These are phyloP conservation scores for Physaria fendleri DNA, from an alignment of 345 rosid genomes.

Conservation along the genomic window DNA sequence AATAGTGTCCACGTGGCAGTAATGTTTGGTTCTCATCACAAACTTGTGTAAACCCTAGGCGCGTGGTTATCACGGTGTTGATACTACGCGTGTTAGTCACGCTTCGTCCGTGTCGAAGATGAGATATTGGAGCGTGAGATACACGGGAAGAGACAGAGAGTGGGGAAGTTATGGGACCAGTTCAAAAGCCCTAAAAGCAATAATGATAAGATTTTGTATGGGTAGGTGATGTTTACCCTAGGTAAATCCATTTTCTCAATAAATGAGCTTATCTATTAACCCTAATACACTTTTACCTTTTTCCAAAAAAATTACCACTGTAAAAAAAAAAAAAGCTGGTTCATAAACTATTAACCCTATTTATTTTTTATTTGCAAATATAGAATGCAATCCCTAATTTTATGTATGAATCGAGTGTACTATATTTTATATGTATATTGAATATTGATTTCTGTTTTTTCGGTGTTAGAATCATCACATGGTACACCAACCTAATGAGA, in stretches of 20 bases:
- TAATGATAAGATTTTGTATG: slow-evolving; percentile 32
- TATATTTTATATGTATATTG: no score
- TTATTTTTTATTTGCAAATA: no score
- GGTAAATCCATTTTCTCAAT: slow-evolving; percentile 26
- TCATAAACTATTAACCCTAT: no score
- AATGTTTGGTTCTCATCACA: slow-evolving; percentile 65
- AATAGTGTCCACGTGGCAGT: slow-evolving; percentile 30
- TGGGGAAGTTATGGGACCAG: slow-evolving; percentile 5
- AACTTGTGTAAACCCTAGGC: slow-evolving; percentile 51
- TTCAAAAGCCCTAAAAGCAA: slow-evolving; percentile 33
- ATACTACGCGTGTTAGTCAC: slow-evolving; percentile 20
- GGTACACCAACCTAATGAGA: slow-evolving; percentile 29
- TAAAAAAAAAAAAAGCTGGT: no score
- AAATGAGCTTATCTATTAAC: slow-evolving; percentile 23
- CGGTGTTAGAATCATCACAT: no score
- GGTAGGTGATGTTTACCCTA: slow-evolving; percentile 38
- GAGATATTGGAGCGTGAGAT: no score
- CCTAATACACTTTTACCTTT: slow-evolving; percentile 20
- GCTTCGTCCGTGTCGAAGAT: slow-evolving; percentile 23
- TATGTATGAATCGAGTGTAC: no score
- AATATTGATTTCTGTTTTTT: no score
- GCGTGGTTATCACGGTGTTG: background rate
- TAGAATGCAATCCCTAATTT: no score
- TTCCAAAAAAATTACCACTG: no score
- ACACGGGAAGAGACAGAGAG: background rate